Evolutionary conservation across 345 rosid genomes (phyloP).

Genomic region (Hirschfeldia incana): DNA sequence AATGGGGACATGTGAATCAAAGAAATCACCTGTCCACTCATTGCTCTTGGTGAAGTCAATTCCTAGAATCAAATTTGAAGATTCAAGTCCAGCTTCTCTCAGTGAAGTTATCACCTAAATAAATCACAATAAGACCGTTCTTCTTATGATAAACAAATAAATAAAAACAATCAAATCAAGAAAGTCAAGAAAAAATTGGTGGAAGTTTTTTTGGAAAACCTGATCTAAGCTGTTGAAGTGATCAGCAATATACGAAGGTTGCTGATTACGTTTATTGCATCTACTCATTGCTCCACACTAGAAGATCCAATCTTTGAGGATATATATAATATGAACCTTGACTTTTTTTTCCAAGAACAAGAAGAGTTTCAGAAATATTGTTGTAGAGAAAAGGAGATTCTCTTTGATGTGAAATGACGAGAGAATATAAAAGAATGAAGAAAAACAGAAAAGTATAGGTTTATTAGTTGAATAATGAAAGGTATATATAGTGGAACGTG

Average conservation of each 20-base stretch:
- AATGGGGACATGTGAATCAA: slow-evolving; percentile 37
- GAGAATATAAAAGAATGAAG: not conserved
- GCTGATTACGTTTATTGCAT: slow-evolving; percentile 30
- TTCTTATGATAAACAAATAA: not conserved
- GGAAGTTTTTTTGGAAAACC: slow-evolving; percentile 41
- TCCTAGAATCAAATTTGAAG: slow-evolving; percentile 92
- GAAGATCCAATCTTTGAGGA: not conserved
- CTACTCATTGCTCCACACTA: slow-evolving; percentile 23
- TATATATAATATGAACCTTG: slow-evolving; percentile 7
- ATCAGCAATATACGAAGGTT: slow-evolving; percentile 55
- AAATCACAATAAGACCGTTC: not conserved
- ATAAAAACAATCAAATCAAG: not conserved
- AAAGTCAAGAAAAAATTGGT: slow-evolving; percentile 11
- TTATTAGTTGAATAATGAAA: not conserved
- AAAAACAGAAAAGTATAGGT: not conserved
- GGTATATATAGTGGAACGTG: not conserved
- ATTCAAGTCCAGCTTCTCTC: slow-evolving; percentile 77
- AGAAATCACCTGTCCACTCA: slow-evolving; percentile 83
- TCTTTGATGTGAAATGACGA: not conserved
- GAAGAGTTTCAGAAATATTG: not conserved
- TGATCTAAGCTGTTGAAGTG: slow-evolving; percentile 70
- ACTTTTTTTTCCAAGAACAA: slow-evolving; percentile 1
- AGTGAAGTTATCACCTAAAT: slow-evolving; percentile 65
- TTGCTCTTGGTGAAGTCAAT: slow-evolving; percentile 98
- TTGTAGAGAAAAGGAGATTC: slow-evolving; percentile 1